Evolutionary conservation across 768 basidiomycete species (phyloP).

Genomic region (Tylopilus balloui): DNA sequence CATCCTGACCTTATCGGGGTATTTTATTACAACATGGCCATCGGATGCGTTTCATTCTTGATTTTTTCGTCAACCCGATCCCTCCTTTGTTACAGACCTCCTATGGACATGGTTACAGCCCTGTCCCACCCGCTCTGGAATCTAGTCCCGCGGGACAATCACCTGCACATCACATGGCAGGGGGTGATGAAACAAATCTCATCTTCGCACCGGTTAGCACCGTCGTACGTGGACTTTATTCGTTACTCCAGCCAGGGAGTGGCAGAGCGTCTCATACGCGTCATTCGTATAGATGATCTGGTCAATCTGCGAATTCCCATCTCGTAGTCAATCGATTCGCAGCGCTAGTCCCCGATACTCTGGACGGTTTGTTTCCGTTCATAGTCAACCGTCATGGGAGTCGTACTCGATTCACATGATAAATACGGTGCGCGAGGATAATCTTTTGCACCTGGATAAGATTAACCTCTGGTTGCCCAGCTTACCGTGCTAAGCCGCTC

Average conservation of each 20-base stretch:
- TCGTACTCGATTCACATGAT: neutral
- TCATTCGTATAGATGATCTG: too few species aligned
- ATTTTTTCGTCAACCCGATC: too few species aligned
- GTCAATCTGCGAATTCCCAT: too few species aligned
- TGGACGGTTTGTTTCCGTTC: neutral
- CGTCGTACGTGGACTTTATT: neutral
- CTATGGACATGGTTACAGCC: neutral
- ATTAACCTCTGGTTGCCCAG: neutral
- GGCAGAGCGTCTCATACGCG: neutral
- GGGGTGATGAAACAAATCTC: neutral
- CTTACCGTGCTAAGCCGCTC: neutral
- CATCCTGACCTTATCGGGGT: neutral
- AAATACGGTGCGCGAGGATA: neutral
- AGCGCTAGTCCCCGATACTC: neutral
- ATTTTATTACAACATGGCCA: too few species aligned
- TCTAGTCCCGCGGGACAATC: neutral
- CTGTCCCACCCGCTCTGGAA: neutral
- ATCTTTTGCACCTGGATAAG: neutral
- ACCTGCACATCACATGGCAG: neutral
- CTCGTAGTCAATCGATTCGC: neutral
- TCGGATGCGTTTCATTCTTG: too few species aligned
- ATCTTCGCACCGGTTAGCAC: neutral
- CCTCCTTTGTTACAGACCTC: neutral
- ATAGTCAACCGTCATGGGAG: neutral
- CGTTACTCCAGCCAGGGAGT: neutral